A percentile compares a stretch with the other conserved stretches of the same genome.
These are phyloP conservation scores for Bauhinia variegata DNA, from an alignment of 306 rosid genomes.

Conservation along the genomic window DNA sequence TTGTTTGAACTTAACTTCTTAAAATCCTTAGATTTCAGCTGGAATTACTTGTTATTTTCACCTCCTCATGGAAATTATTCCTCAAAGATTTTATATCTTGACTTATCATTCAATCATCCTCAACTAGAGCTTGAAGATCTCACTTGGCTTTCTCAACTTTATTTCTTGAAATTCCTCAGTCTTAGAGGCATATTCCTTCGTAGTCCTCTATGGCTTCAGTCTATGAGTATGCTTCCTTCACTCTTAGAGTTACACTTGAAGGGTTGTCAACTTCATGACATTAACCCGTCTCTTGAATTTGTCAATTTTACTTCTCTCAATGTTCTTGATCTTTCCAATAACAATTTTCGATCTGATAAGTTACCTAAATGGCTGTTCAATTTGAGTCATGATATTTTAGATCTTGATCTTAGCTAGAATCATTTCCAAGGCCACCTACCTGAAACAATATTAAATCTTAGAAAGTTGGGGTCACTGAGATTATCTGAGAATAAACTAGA, in stretches of 20 bases:
- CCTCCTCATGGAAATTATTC: neutral
- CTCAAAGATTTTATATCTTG: neutral
- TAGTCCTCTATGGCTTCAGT: slow-evolving; percentile 11
- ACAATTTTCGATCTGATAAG: slow-evolving; percentile 15
- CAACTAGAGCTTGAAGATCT: neutral
- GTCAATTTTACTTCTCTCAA: slow-evolving; percentile 44
- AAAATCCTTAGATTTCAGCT: neutral
- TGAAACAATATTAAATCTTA: neutral
- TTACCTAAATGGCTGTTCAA: slow-evolving; percentile 40
- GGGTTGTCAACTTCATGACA: slow-evolving; percentile 27
- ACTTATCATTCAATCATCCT: neutral
- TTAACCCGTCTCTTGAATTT: slow-evolving; percentile 31
- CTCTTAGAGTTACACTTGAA: slow-evolving; percentile 31
- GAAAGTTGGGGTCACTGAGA: neutral
- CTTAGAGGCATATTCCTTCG: neutral
- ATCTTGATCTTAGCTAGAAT: slow-evolving; percentile 1
- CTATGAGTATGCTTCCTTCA: slow-evolving; percentile 30
- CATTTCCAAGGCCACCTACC: slow-evolving; percentile 19
- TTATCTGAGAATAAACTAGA: neutral
- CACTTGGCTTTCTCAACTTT: neutral
- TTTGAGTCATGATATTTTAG: slow-evolving; percentile 1
- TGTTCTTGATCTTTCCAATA: slow-evolving; percentile 23
- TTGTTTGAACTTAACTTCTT: neutral
- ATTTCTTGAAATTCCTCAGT: slow-evolving; percentile 9
- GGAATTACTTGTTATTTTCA: neutral